phyloP scores from a whole-genome alignment of 306 rosid species.

The Prunus mira region DNA sequence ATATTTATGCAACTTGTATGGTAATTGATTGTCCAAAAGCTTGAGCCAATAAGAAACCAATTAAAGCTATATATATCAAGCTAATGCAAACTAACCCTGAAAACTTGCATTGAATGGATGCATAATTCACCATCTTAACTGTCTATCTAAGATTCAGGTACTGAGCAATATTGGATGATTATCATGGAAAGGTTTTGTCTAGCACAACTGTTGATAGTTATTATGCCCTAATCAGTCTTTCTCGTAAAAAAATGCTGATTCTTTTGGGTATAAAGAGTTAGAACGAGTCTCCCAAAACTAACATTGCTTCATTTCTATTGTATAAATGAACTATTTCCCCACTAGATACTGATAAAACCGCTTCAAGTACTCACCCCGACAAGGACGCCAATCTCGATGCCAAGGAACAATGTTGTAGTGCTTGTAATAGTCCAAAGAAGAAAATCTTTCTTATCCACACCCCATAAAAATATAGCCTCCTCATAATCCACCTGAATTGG shows the following conservation, averaged over 20 bases:
- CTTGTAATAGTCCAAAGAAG: slow-evolving; percentile 92
- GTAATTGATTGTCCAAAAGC: neutral
- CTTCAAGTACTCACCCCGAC: slow-evolving; percentile 73
- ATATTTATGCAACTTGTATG: slow-evolving; percentile 11
- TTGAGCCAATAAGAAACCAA: neutral
- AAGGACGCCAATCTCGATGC: slow-evolving; percentile 96
- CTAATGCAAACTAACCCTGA: neutral
- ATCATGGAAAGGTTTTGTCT: neutral
- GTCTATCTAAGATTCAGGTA: neutral
- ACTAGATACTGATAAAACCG: slow-evolving; percentile 17
- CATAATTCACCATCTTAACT: neutral
- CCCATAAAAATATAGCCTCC: slow-evolving; percentile 90
- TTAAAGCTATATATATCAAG: neutral
- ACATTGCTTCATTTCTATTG: neutral
- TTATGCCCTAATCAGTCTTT: neutral
- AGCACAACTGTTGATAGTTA: neutral
- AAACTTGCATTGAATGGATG: slow-evolving; percentile 11
- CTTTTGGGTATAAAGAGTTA: neutral
- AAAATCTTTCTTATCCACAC: slow-evolving; percentile 88
- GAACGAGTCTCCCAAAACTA: neutral
- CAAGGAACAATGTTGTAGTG: slow-evolving; percentile 75
- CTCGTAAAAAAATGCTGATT: neutral
- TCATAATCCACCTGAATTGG: slow-evolving; percentile 80
- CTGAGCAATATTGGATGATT: neutral
- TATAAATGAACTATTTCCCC: slow-evolving; percentile 7